Base-by-base conservation (phyloP, 2,329 filamentous ascomycete species). In the Alternaria angustiovoidea region DNA sequence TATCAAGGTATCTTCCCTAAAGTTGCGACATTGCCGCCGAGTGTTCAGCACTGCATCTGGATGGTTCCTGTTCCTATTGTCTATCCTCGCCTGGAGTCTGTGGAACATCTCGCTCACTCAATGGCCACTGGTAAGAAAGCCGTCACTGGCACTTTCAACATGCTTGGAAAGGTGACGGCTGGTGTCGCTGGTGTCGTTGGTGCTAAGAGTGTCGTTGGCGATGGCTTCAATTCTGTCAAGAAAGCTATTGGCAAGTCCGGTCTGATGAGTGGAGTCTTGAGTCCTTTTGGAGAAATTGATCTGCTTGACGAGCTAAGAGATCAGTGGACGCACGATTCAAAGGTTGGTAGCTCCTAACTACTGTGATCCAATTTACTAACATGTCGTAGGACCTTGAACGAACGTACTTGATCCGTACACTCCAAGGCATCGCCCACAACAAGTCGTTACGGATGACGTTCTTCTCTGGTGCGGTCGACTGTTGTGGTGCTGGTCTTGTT, bases 1-100 rank as follows among this genome's bases (percentile, higher is more conserved):
- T 99, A 99, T 75, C 95, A 99, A 79, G 95, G 95, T 36, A 86
- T 99, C 24, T 98, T 99, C 80, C 95, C 95, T 44, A 98, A 97
- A 79, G 88, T 99, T 32, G 94, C 93, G 2, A 91, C 91, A 71
- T 82, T 99, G 3, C 95, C 95, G 0, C 91, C 93, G 0, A 95
- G 91, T 70, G 93, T 99, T 9, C 95, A 99, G 79, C 95, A 99
- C 78, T 97, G 94, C 73, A 88, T 99, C 59, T 95, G 94, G 91
- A 96, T 98, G 90, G 79, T 98, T 11, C 92, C 94, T 0, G 93
- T 97, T 6, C 95, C 95, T 0, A 78, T 98, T 20, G 83, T 98
- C 41, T 99, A 98, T 74, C 95, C 95, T 22, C 88, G 95, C 2
- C 82, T 99, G 16, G 95, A 98, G 69, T 91, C 91, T 2, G 92